Evolutionary conservation across 257 asterid species (phyloP).

Genomic region (Plantago ovata): DNA sequence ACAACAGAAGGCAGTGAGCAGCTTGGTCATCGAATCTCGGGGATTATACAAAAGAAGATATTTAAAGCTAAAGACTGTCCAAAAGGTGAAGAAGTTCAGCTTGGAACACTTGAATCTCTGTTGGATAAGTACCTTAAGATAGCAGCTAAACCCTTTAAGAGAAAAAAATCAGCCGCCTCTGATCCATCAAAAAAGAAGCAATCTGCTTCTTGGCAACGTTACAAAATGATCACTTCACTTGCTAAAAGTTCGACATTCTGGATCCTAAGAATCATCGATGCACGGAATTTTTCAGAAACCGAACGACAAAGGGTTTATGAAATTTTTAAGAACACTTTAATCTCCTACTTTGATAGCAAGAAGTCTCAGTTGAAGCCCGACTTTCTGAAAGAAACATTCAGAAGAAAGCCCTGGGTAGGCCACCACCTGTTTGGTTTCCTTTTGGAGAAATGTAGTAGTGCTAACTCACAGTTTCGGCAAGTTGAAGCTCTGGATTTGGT

Average conservation of each 20-base stretch:
- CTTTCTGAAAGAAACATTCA: conserved; percentile 68
- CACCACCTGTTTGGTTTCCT: conserved; percentile 56
- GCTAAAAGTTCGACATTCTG: conserved; percentile 80
- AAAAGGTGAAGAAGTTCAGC: conserved; percentile 59
- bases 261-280: conserved; percentile 76
- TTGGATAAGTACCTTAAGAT: conserved; percentile 73
- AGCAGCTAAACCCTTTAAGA: conserved; percentile 87
- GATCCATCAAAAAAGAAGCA: conserved; percentile 74
- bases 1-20: conserved; percentile 94
- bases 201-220: conserved; percentile 64
- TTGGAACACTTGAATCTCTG: conserved; percentile 61
- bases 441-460: conserved; percentile 70
- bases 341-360: conserved; percentile 71
- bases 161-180: conserved; percentile 60
- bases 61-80: conserved; percentile 92
- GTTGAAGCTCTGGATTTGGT: conserved; percentile 86
- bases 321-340: conserved; percentile 47
- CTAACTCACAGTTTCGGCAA: conserved; percentile 68
- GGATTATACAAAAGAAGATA: conserved; percentile 84
- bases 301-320: conserved; percentile 55
- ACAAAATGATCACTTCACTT: conserved; percentile 71
- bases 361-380: conserved; percentile 78
- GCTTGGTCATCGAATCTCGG: conserved; percentile 94
- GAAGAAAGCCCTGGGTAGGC: conserved; percentile 78
- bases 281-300: conserved; percentile 49